Conservation (phyloP, 768 basidiomycete species). For the Tylopilus sp. region DNA sequence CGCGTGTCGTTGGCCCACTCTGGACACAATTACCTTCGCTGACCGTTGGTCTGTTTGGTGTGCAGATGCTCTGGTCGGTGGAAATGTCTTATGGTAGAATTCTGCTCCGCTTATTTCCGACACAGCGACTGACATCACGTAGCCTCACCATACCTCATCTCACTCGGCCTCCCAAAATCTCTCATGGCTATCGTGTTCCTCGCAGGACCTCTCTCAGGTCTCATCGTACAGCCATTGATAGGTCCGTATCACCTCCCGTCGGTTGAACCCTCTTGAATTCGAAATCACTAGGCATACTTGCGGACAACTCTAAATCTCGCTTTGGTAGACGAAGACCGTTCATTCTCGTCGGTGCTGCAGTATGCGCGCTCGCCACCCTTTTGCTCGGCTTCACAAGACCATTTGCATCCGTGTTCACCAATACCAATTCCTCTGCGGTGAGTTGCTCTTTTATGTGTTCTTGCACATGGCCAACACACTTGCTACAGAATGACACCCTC, state of each 20-base stretch:
- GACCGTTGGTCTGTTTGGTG: slow-evolving; percentile 77
- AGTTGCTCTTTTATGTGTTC: neutral
- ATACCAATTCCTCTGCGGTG: neutral
- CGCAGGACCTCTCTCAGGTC: slow-evolving; percentile 86
- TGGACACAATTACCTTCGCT: slow-evolving; percentile 67
- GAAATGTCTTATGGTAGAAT: slow-evolving; percentile 83
- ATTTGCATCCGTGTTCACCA: slow-evolving; percentile 4
- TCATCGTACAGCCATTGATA: slow-evolving; percentile 89
- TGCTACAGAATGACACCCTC: slow-evolving; percentile 52
- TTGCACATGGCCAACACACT: neutral
- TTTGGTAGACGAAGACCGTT: slow-evolving; percentile 86
- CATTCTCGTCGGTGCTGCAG: slow-evolving; percentile 66
- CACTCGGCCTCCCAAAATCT: slow-evolving; percentile 83
- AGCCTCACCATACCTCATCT: slow-evolving; percentile 88
- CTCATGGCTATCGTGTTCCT: slow-evolving; percentile 89
- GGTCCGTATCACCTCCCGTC: slow-evolving; percentile 38
- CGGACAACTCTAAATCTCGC: slow-evolving; percentile 79
- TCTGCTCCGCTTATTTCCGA: neutral
- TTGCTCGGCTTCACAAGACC: slow-evolving; percentile 1
- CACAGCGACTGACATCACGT: neutral
- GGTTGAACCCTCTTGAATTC: neutral
- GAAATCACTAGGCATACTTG: slow-evolving; percentile 49
- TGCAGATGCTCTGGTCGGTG: slow-evolving; percentile 90
- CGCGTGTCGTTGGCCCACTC: slow-evolving; percentile 61
- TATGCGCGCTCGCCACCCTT: slow-evolving; percentile 57